Conservation (phyloP, 768 basidiomycete genomes). For the Sarcodon sp. region DNA sequence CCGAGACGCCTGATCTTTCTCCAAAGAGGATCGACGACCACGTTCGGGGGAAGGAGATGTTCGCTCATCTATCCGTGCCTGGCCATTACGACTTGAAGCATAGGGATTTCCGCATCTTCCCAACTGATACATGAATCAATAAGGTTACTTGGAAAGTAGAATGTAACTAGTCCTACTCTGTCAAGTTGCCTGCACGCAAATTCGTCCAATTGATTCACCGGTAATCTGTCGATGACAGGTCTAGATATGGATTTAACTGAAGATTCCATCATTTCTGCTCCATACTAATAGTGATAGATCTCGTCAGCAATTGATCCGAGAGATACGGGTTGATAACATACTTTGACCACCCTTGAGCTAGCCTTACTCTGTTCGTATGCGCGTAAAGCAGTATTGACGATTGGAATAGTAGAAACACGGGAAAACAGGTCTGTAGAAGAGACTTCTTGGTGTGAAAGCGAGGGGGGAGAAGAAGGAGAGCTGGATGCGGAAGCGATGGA, state of each 20-base stretch:
- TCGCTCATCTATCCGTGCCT: background rate
- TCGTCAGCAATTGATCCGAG: background rate
- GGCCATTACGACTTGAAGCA: background rate
- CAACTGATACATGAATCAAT: constrained; percentile 6
- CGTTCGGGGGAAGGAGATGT: background rate
- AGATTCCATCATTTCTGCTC: constrained; percentile 79
- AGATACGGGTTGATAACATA: constrained; percentile 16
- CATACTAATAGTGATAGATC: constrained; percentile 43
- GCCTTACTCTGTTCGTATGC: constrained; percentile 79
- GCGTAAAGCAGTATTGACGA: constrained; percentile 59
- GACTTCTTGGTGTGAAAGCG: constrained; percentile 4
- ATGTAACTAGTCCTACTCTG: constrained; percentile 34
- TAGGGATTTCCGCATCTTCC: background rate
- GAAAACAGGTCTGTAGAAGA: constrained; percentile 28
- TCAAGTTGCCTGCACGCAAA: constrained; percentile 86
- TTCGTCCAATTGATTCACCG: constrained; percentile 69
- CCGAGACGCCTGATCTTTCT: background rate
- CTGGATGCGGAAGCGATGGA: background rate
- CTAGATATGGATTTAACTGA: constrained; percentile 70
- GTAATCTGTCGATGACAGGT: constrained; percentile 70
- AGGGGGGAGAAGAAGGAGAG: constrained; percentile 3
- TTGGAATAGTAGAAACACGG: constrained; percentile 55
- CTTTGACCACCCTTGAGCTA: constrained; percentile 77
- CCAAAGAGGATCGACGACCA: constrained; percentile 7
- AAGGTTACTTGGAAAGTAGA: constrained; percentile 1